Base-by-base conservation (phyloP, 2,329 filamentous ascomycete genomes). In the Botrytis fabae region DNA sequence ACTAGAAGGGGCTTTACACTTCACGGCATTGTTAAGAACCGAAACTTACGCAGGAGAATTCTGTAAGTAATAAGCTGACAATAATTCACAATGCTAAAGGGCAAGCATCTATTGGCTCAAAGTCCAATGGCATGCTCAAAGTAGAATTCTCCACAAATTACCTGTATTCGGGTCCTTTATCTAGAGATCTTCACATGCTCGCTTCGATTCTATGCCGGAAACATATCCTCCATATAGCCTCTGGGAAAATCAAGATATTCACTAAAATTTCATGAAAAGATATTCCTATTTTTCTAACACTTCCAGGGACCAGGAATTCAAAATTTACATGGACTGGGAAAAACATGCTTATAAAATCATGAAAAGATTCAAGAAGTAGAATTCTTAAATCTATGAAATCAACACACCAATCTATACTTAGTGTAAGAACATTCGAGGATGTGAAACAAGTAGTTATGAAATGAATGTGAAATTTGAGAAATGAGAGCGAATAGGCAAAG, bases 211-310 rank as follows among this genome's bases (percentile, higher is more conserved):
- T 8, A 18, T 54, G 51, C 51, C 51, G 6, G 14, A 28, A 54
- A 16, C n/a, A 54, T 54, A 14, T 16, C 6, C 51, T 16, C 6
- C 51, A 28, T 28, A 54, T 25, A 18, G 51, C n/a, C 51, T 54
- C 14, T 18, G 1, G 16, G 6, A 54, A 54, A 54, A 28, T 16
- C 5, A 3, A 14, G 6, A 28, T 28, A 54, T 28, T 54, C n/a
- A 54, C 7, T 16, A 54, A 28, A n/a, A 18, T 28, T 28, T 10
- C 28, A 28, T 54, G 51, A 54, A 14, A 7, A 54, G 51, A 18
- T 8, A 18, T 18, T 28, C 6, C n/a, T 28, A 28, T 28, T 18
- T 0, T 18, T 18, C 14, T n/a, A 4, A 28, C 2, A 2, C 8
- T 54, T 16, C n/a, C 5, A 18, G n/a, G 12, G 14, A 54, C 14